phyloP scores from a whole-genome alignment of 2,329 filamentous ascomycete genomes.

The Colletotrichum gloeosporioides region DNA sequence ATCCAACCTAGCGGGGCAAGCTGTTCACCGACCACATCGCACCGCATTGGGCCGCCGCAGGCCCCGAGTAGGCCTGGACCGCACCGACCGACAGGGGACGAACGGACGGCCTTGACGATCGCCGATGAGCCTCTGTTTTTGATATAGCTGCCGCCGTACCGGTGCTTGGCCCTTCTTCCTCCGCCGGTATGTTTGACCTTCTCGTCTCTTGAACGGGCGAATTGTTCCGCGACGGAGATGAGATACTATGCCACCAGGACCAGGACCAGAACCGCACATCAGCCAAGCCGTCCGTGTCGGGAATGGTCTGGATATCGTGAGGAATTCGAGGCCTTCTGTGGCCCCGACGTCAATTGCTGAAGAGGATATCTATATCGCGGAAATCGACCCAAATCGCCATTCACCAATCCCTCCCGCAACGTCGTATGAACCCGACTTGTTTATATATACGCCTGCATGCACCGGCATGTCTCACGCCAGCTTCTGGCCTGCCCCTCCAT shows the following conservation, averaged over 20 bases:
- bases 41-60: slow-evolving; percentile 7
- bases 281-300: neutral
- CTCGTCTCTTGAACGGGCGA: neutral
- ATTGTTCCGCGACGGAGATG: neutral
- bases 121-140: slow-evolving; percentile 12
- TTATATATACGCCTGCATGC: slow-evolving; percentile 15
- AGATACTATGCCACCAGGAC: neutral
- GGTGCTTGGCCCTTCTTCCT: neutral
- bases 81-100: slow-evolving; percentile 11
- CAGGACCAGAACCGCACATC: neutral
- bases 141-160: neutral
- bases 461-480: neutral
- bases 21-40: slow-evolving; percentile 9
- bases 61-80: slow-evolving; percentile 7
- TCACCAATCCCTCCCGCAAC: slow-evolving; percentile 10
- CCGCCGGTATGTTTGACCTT: neutral
- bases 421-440: slow-evolving; percentile 3
- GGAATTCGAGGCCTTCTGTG: neutral
- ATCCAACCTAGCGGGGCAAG: slow-evolving; percentile 16
- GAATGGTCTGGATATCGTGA: neutral
- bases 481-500: neutral
- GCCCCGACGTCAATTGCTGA: slow-evolving; percentile 19
- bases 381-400: slow-evolving; percentile 20
- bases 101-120: neutral
- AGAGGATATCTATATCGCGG: slow-evolving; percentile 21